phyloP scores from a whole-genome alignment of 2,329 filamentous ascomycete species.

The Fusarium falciforme region DNA sequence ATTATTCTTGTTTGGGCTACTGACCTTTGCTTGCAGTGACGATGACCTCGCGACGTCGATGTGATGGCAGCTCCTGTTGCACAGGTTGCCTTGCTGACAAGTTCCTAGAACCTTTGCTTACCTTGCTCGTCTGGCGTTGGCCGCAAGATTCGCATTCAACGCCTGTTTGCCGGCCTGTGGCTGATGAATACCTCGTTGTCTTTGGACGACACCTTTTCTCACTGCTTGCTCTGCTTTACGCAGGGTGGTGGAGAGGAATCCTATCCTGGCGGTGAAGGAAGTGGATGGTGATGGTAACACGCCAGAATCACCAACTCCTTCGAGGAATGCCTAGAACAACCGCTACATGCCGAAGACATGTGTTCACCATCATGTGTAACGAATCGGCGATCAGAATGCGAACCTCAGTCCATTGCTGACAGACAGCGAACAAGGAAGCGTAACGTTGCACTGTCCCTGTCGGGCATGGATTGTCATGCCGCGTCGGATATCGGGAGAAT shows the following conservation, averaged over 20 bases:
- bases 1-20: slow-evolving; percentile 35
- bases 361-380: background rate
- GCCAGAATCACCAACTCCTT: background rate
- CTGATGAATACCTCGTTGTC: slow-evolving; percentile 35
- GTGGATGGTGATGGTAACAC: background rate
- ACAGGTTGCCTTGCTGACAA: slow-evolving; percentile 9
- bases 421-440: background rate
- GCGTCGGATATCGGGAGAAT: slow-evolving; percentile 1
- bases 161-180: slow-evolving; percentile 22
- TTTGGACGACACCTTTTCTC: slow-evolving; percentile 58
- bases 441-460: slow-evolving; percentile 5
- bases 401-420: background rate
- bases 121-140: background rate
- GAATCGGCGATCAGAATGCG: background rate
- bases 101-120: background rate
- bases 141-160: slow-evolving; percentile 11
- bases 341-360: background rate
- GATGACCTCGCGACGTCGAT: slow-evolving; percentile 16
- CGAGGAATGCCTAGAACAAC: background rate
- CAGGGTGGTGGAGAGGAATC: slow-evolving; percentile 62
- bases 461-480: slow-evolving; percentile 5
- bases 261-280: background rate
- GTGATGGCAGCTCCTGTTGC: slow-evolving; percentile 17
- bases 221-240: slow-evolving; percentile 60
- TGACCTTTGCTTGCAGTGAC: slow-evolving; percentile 47